A percentile compares a stretch with the other conserved stretches of the same genome.
These are phyloP conservation scores for Strobilomyces echinocephalus DNA, from an alignment of 768 basidiomycete genomes.

Conservation along the genomic window DNA sequence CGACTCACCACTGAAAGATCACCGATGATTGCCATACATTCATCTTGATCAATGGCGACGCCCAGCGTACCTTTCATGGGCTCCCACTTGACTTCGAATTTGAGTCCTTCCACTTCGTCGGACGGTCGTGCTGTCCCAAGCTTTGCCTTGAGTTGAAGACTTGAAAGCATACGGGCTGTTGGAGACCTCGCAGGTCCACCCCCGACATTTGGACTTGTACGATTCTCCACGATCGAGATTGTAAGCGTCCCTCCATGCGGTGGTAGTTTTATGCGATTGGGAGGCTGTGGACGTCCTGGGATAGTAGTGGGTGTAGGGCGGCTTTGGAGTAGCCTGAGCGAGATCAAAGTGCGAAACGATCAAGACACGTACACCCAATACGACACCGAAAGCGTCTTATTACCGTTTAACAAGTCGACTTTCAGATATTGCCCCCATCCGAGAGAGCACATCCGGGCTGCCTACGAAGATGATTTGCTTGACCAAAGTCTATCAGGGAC, in stretches of 20 bases:
- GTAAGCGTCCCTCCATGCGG: constrained; percentile 67
- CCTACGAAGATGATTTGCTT: constrained; percentile 34
- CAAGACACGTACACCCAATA: constrained; percentile 77
- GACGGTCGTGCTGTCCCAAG: constrained; percentile 52
- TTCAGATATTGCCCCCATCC: constrained; percentile 81
- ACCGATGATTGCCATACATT: constrained; percentile 37
- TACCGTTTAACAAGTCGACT: constrained; percentile 63
- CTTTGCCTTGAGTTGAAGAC: constrained; percentile 62
- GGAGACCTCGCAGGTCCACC: constrained; percentile 51
- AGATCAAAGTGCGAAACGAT: neutral
- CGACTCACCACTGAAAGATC: constrained; percentile 55
- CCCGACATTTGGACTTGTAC: constrained; percentile 34
- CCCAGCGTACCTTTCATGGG: constrained; percentile 65
- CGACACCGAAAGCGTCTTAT: constrained; percentile 64
- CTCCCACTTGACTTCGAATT: constrained; percentile 74
- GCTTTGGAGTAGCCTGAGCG: constrained; percentile 20
- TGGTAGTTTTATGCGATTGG: constrained; percentile 43
- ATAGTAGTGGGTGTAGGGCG: constrained; percentile 35
- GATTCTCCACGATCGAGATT: constrained; percentile 61
- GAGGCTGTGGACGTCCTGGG: constrained; percentile 28
- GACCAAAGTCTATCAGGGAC: neutral
- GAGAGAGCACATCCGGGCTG: constrained; percentile 69
- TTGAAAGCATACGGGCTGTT: constrained; percentile 49
- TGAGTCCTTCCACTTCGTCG: constrained; percentile 69
- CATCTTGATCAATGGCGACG: constrained; percentile 47